Evolutionary conservation across 257 asterid genomes (phyloP).

Genomic region (Nicotiana sylvestris): DNA sequence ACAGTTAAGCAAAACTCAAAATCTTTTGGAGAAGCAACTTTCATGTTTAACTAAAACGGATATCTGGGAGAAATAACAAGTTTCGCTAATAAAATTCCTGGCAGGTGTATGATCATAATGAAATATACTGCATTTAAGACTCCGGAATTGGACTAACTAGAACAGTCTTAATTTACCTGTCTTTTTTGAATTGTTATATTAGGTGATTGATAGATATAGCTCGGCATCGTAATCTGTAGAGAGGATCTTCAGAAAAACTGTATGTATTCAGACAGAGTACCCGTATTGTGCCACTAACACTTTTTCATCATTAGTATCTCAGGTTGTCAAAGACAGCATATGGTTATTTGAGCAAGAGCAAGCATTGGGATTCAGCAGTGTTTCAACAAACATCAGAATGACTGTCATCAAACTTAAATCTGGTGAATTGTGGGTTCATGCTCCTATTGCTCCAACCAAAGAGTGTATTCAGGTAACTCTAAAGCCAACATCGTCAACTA

Average conservation of each 20-base stretch:
- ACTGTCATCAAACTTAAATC: constrained; percentile 88
- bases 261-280: not conserved
- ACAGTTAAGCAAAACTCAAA: not conserved
- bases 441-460: constrained; percentile 93
- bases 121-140: not conserved
- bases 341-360: constrained; percentile 98
- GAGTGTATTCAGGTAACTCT: constrained; percentile 77
- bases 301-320: constrained; percentile 30
- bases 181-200: not conserved
- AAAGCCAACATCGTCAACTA: not conserved
- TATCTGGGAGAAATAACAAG: not conserved
- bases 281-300: constrained; percentile 11
- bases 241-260: not conserved
- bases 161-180: not conserved
- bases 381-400: constrained; percentile 91
- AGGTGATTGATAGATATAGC: not conserved
- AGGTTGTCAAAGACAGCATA: constrained; percentile 66
- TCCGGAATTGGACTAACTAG: not conserved
- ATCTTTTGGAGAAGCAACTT: not conserved
- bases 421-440: constrained; percentile 95
- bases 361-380: constrained; percentile 96
- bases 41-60: not conserved
- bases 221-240: not conserved
- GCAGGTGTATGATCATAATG: not conserved
- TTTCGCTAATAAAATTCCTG: not conserved